These are phyloP conservation scores for Aspergillus sp. DNA, from an alignment of 2,329 filamentous ascomycete species.

Conservation along the genomic window DNA sequence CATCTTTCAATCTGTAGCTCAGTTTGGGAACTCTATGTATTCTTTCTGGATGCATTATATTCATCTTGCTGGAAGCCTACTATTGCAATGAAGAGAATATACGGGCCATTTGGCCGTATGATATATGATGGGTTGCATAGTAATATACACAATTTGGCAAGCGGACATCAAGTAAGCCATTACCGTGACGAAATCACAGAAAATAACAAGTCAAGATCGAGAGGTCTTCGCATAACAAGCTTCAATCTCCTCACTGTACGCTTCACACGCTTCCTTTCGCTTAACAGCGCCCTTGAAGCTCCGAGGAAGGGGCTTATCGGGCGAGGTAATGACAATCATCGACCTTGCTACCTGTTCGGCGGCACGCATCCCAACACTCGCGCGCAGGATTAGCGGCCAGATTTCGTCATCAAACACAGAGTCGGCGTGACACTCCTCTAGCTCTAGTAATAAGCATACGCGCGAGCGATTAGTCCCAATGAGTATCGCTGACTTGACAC, in stretches of 20 bases:
- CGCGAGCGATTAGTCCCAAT: slow-evolving; percentile 31
- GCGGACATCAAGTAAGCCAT: no score
- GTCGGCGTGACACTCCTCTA: slow-evolving; percentile 7
- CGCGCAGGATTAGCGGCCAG: slow-evolving; percentile 38
- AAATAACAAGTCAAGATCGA: no score
- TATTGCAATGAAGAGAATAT: no score
- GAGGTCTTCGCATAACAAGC: slow-evolving; percentile 29
- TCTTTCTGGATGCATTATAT: no score
- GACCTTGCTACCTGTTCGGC: slow-evolving; percentile 38
- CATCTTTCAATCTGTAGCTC: no score
- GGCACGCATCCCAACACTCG: slow-evolving; percentile 34
- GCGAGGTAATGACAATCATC: slow-evolving; percentile 36
- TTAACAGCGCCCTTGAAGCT: slow-evolving; percentile 43
- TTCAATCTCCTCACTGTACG: slow-evolving; percentile 43
- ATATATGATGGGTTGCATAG: no score
- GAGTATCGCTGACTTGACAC: slow-evolving; percentile 26
- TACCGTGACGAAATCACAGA: no score
- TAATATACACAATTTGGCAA: no score
- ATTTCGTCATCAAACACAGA: slow-evolving; percentile 34
- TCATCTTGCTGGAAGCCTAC: no score
- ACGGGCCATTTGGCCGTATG: no score
- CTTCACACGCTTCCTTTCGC: slow-evolving; percentile 30
- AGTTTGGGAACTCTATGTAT: no score
- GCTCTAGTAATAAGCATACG: slow-evolving; percentile 31
- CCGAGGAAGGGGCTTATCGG: slow-evolving; percentile 37